Percentiles rank a stretch among this genome's conserved stretches.
Conservation (phyloP, 2,329 filamentous ascomycete genomes). For the Epichloe sibirici region DNA sequence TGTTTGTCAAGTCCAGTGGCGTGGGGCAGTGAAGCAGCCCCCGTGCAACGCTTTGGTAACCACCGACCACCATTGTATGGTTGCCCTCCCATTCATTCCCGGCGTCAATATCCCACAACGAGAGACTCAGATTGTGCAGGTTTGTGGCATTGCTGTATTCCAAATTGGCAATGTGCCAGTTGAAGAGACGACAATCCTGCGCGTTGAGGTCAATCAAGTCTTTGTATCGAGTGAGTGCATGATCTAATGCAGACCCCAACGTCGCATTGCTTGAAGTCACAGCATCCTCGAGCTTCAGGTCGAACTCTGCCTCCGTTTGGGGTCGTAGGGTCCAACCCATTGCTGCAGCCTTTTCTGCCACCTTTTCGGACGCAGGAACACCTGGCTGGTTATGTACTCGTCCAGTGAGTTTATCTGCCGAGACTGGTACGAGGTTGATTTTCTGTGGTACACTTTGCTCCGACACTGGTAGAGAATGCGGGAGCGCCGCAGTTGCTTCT, state of each 20-base stretch:
- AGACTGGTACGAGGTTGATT: conserved; percentile 48
- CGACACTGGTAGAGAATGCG: conserved; percentile 38
- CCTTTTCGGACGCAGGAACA: conserved; percentile 55
- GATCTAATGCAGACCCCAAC: conserved; percentile 81
- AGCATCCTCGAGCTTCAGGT: conserved; percentile 58
- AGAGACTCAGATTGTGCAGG: conserved; percentile 73
- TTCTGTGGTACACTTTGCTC: conserved; percentile 41
- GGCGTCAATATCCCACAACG: conserved; percentile 92
- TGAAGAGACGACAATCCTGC: conserved; percentile 80
- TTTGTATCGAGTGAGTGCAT: conserved; percentile 81
- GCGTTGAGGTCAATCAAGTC: conserved; percentile 69
- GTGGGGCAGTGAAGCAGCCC: conserved; percentile 69
- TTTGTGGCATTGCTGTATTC: conserved; percentile 95
- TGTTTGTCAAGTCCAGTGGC: conserved; percentile 64
- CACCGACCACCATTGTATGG: conserved; percentile 86
- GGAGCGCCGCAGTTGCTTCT: conserved; percentile 52
- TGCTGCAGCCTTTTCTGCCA: conserved; percentile 60
- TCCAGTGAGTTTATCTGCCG: conserved; percentile 58
- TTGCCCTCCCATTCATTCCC: conserved; percentile 95
- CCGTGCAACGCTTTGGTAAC: conserved; percentile 86
- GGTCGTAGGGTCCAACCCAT: conserved; percentile 74
- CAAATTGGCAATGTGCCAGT: conserved; percentile 97
- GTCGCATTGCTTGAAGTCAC: conserved; percentile 57
- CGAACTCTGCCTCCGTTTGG: conserved; percentile 48
- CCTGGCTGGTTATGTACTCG: conserved; percentile 60